Evolutionary conservation across 2,329 filamentous ascomycete species (phyloP).

Genomic region (Cladorrhinum sp.): DNA sequence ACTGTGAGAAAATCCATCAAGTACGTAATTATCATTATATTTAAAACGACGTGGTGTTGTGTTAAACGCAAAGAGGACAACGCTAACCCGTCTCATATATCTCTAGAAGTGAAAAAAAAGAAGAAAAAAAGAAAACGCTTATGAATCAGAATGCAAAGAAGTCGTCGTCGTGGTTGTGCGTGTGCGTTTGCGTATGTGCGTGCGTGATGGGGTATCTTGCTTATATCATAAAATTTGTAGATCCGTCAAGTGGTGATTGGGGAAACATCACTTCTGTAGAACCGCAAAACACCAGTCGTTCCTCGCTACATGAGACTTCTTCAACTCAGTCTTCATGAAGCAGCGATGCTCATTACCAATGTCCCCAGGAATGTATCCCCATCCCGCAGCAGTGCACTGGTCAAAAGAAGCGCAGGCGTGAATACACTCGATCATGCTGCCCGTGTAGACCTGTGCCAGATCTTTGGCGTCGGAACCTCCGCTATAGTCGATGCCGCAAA

Average conservation of each 20-base stretch:
- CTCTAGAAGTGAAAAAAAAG: neutral
- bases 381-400: slow-evolving; percentile 37
- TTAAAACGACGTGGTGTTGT: no score
- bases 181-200: neutral
- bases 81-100: no score
- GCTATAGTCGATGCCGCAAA: slow-evolving; percentile 47
- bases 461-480: slow-evolving; percentile 34
- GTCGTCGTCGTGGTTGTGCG: neutral
- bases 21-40: no score
- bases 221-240: neutral
- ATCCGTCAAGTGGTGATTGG: neutral
- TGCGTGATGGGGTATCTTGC: slow-evolving; percentile 13
- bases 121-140: neutral
- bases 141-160: no score
- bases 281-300: slow-evolving; percentile 38
- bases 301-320: slow-evolving; percentile 30
- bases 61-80: no score
- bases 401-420: slow-evolving; percentile 37
- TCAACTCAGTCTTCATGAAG: slow-evolving; percentile 38
- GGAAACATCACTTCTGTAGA: slow-evolving; percentile 22
- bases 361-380: slow-evolving; percentile 38
- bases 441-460: slow-evolving; percentile 31
- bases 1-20: no score
- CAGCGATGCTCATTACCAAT: slow-evolving; percentile 33
- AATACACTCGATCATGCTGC: slow-evolving; percentile 39